Evolutionary conservation across 805 yeast genomes (phyloP), one percentile per base, ranked within the genome.

Genomic region (Barnettozyma pratensis): DNA sequence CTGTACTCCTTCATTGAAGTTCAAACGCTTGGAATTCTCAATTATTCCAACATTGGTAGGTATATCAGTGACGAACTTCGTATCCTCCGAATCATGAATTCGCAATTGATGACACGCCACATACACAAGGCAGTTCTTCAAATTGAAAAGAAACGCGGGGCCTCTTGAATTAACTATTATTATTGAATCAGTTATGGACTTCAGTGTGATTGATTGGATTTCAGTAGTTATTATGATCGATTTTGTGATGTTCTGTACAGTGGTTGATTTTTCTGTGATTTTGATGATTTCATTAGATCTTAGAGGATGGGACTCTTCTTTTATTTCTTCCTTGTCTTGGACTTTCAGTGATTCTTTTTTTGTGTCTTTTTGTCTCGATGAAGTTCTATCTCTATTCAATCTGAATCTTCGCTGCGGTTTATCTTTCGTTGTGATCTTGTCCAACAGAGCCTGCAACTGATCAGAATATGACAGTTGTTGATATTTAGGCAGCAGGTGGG

Each of bases 51-150:
- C 42, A 4, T 49, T 48, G 4, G 51, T 45, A 1, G 46, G 46
- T 27, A 46, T 42, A 2, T 35, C 11, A 2, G 56, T 52, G 5
- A 41, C 11, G 8, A 56, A 39, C n/a, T 37, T 42, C 25, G 54
- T 30, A 8, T 31, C 25, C 2, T 27, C 6, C 2, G 57, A 45
- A 28, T 53, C 47, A 36, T 60, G 63, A 7, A 60, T 48, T 11
- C 64, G 41, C 30, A 60, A 19, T 37, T 60, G 64, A 37, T 60
- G 62, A 34, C 58, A 54, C 1, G 44, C n/a, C 14, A 55, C 48
- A 34, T 49, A 53, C 6, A 57, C 35, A 1, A 45, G 35, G 27
- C 57, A 54, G 5, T 54, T 47, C 3, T 29, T 7, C 0, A 48
- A 41, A 25, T 50, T 35, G 8, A 45, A 47, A 10, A 59, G 30